A percentile compares a stretch with the other conserved stretches of the same genome.
These are phyloP conservation scores for Talaromyces atroroseus DNA, from an alignment of 2,329 filamentous ascomycete species.

Conservation along the genomic window DNA sequence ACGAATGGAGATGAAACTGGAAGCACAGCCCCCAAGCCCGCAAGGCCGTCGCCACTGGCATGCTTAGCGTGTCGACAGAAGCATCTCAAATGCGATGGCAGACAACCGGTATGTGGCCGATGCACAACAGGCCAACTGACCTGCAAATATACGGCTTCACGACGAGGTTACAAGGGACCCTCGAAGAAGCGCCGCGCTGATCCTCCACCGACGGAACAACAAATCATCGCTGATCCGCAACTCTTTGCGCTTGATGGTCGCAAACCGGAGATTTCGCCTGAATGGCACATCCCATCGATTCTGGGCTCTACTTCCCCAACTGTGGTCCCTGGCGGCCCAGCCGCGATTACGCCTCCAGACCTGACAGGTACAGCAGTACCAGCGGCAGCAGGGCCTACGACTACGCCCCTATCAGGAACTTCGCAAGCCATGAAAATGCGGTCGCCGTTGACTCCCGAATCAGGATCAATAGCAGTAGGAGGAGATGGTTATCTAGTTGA, in stretches of 20 bases:
- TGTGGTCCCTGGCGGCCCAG: slow-evolving; percentile 14
- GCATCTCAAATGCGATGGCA: slow-evolving; percentile 72
- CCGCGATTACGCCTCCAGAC: slow-evolving; percentile 7
- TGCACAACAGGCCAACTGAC: slow-evolving; percentile 55
- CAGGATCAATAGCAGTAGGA: slow-evolving; percentile 23
- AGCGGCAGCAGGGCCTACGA: background rate
- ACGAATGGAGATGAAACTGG: background rate
- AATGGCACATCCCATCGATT: slow-evolving; percentile 28
- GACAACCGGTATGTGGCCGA: slow-evolving; percentile 60
- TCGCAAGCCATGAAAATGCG: slow-evolving; percentile 3
- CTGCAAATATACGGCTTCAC: slow-evolving; percentile 68
- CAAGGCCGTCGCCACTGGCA: slow-evolving; percentile 38
- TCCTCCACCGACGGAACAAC: slow-evolving; percentile 36
- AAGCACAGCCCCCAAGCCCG: slow-evolving; percentile 19
- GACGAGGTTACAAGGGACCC: slow-evolving; percentile 68
- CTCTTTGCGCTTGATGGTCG: slow-evolving; percentile 20
- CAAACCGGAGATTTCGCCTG: slow-evolving; percentile 34
- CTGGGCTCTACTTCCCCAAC: slow-evolving; percentile 18
- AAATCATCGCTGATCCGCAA: slow-evolving; percentile 47
- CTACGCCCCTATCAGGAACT: background rate
- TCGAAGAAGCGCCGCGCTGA: slow-evolving; percentile 44
- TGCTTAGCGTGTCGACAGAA: slow-evolving; percentile 49
- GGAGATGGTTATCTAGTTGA: slow-evolving; percentile 42
- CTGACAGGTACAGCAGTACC: background rate
- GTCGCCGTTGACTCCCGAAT: slow-evolving; percentile 33